Base-by-base conservation (phyloP, 306 rosid genomes). In the Vicia sativa region DNA sequence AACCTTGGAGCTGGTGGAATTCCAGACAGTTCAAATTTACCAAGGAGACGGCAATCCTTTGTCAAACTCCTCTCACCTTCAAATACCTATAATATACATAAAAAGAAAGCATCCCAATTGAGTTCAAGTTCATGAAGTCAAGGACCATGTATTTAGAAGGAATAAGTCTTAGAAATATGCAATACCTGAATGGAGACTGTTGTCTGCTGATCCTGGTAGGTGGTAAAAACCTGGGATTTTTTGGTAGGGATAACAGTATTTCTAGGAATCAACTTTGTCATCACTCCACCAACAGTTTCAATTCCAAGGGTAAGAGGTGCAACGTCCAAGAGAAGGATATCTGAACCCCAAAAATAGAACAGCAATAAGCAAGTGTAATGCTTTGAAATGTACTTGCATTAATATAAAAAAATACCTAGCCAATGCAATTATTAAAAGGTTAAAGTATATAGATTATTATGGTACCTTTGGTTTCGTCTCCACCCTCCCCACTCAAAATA, bases 11-110 rank as follows among this genome's bases (percentile, higher is more conserved):
- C 89, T 42, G 97, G 99, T 18, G 99, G 99, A 82, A 95, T 88
- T 72, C 99, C 97, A 26, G 80, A 42, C 16, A 95, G 78, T 73
- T 95, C 99, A 16, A 95, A 95, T 70, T 95, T 95, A 21, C 99
- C 99, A 10, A 95, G 99, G n/a, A 85, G 83, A 54, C 99, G 79
- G 38, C 99, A 95, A 74, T 95, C 99, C 85, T 95, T 95, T 67
- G 97, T 95, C 68, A 95, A 95, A 85, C 99, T 95, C 91, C 99
- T 88, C 87, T 95, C 99, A 60, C 99, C 99, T 80, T 95, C 99
- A 14, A 71, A 95, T 50, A 95, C 97, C 99, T 95, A 65, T 55
- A 54, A 65, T 45, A 25, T 21, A 34, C 0, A 0, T 34, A 34
- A 41, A 62, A 29, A 60, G 4, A 71, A 9, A 3, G 16, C 14